Evolutionary conservation across 1,284 basidiomycete genomes (phyloP), one percentile per base, ranked within the genome.

Genomic region (Gymnopus androsaceus): DNA sequence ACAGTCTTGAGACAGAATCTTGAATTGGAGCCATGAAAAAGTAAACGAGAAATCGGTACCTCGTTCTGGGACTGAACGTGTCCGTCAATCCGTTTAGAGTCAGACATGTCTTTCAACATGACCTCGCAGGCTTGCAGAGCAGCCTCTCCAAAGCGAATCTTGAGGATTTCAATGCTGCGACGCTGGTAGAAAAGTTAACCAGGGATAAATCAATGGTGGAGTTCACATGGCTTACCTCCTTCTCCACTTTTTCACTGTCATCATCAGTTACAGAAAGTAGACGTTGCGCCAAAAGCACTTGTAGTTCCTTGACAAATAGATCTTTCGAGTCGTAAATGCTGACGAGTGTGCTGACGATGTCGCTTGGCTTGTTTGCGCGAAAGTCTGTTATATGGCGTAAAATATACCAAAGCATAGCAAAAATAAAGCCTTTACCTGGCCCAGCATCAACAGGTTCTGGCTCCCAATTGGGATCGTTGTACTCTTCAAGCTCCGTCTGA

Each of bases 301-400:
- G 95, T 30, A 98, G 76, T 70, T 97, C 95, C 67, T 94, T 95
- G 64, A 98, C 85, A 64, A 98, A 97, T 8, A 95, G 82, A 62
- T 96, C 95, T 64, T 93, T 90, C 1, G 94, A 94, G 66, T 96
- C 93, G 66, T 96, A 98, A 61, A 98, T 98, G 68, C 92, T 94
- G 61, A 98, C 93, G 1, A 98, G 84, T 1, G 94, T 95, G 67
- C 92, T 95, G 64, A 98, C 88, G 58, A 97, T 85, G 67, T 98
- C 95, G 62, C 89, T 90, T 0, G 90, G 85, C 67, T 90, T 94
- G 66, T 89, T 93, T 0, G 90, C 85, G 30, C 93, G 82, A 74
- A 95, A 97, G 62, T 94, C 94, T 94, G 47, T 36, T 57, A 31
- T 23, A 30, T 6, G 21, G 33, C n/a, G 17, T 37, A 12, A 25